A percentile compares a stretch with the other conserved stretches of the same genome.
Conservation (phyloP, 179 eudicot species). For the Camellia oleifera region DNA sequence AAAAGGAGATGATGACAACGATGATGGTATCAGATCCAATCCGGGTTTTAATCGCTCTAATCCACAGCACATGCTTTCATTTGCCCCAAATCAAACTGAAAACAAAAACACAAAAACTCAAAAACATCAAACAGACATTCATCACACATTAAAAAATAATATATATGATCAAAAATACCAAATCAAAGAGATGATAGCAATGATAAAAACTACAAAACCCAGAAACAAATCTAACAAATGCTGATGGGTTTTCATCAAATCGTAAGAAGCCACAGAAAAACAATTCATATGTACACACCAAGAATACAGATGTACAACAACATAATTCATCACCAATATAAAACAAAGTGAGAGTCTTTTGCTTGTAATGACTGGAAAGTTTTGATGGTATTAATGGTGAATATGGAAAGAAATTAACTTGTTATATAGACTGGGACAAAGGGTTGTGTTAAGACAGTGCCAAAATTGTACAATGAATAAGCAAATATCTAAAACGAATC, state of each 20-base stretch:
- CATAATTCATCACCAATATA: background rate
- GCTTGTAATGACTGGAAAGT: background rate
- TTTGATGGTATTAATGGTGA: conserved; percentile 4
- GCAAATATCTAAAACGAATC: conserved; percentile 16
- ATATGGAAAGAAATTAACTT: conserved; percentile 12
- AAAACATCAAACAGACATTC: background rate
- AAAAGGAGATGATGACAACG: background rate
- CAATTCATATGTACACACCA: background rate
- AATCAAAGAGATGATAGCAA: background rate
- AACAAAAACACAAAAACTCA: background rate
- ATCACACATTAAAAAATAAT: background rate
- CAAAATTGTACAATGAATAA: conserved; percentile 6
- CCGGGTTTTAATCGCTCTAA: conserved; percentile 16
- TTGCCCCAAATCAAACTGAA: conserved; percentile 24
- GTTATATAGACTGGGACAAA: conserved; percentile 4
- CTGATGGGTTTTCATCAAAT: conserved; percentile 4
- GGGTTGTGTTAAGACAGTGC: background rate
- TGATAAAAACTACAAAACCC: background rate
- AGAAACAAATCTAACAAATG: background rate
- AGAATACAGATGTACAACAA: background rate
- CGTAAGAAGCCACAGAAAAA: background rate
- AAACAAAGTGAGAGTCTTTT: background rate
- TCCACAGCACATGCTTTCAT: conserved; percentile 28
- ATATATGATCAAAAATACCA: background rate
- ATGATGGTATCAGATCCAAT: background rate